Base-by-base conservation (phyloP, 1,284 basidiomycete species). In the Ustilago hordei region DNA sequence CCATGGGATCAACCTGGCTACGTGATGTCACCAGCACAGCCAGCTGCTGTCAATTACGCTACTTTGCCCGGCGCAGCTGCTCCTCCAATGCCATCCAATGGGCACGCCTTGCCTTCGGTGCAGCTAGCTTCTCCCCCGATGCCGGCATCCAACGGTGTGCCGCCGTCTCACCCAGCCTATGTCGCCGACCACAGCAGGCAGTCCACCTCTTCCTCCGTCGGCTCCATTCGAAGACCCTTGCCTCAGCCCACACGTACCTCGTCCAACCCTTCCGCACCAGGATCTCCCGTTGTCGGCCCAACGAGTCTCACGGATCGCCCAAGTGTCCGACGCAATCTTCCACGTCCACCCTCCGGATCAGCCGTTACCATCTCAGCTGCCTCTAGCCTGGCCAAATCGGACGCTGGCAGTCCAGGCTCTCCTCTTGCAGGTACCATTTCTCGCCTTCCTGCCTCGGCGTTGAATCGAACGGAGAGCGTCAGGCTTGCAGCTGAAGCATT, bases 401-500 rank as follows among this genome's bases (percentile, higher is more conserved):
- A 65, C 36, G 23, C 55, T 2, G 47, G 71, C 55, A 68, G 58
- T 32, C 76, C 55, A 28, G 74, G 56, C 35, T 73, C 75, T 17
- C 74, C 66, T 7, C 17, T 45, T 11, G 64, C 57, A 11, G 65
- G 64, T 31, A 65, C 61, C 31, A 59, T 60, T 2, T 59, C 74
- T 17, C 58, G 64, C 32, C 52, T 74, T 50, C 78, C 75, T 6
- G 41, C 67, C 6, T 43, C 59, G 6, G 69, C 74, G 1, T 64
- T 82, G 39, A 75, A 76, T 17, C 60, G 81, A 5, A 69, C 80
- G 8, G 80, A 82, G 19, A 81, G 78, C 47, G 73, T 81, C 23
- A 63, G 80, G 8, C 63, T 76, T 45, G 81, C 81, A 2, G 81
- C 81, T n/a, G 81, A 82, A 60, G 81, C 76, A 1, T 66, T 82